These are phyloP conservation scores for Pseudogymnoascus sp. DNA, from an alignment of 2,329 filamentous ascomycete genomes.

Conservation along the genomic window DNA sequence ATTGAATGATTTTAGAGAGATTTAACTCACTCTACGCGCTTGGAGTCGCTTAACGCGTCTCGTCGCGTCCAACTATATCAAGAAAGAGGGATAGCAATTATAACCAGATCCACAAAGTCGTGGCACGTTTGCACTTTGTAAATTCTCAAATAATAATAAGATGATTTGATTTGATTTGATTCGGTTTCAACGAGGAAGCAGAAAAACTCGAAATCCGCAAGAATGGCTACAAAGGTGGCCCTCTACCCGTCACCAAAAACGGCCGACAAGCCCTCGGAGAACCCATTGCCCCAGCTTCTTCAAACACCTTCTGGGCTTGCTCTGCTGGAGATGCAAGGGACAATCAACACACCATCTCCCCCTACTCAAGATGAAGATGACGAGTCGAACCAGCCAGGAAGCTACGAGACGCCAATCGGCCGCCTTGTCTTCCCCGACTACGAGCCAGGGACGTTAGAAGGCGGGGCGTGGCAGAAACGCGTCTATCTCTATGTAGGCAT, in stretches of 20 bases:
- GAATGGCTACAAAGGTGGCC: neutral
- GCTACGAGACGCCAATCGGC: constrained; percentile 50
- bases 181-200: neutral
- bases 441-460: constrained; percentile 41
- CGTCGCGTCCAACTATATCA: constrained; percentile 1
- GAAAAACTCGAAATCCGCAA: neutral
- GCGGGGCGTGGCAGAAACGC: constrained; percentile 77
- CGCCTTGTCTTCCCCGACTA: constrained; percentile 73
- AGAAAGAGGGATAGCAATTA: neutral
- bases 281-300: constrained; percentile 69
- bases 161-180: neutral
- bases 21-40: neutral
- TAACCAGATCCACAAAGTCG: neutral
- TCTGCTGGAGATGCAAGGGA: constrained; percentile 86
- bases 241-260: neutral
- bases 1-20: neutral
- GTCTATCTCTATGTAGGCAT: constrained; percentile 83
- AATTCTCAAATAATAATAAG: neutral
- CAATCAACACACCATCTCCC: constrained; percentile 61
- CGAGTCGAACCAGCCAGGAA: constrained; percentile 24
- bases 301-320: constrained; percentile 86
- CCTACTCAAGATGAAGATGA: constrained; percentile 25
- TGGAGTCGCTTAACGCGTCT: constrained; percentile 4
- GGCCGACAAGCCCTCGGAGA: constrained; percentile 8
- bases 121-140: neutral